Evolutionary conservation across 768 basidiomycete species (phyloP), one percentile per base, ranked within the genome.

Genomic region (Lactarius vividus): DNA sequence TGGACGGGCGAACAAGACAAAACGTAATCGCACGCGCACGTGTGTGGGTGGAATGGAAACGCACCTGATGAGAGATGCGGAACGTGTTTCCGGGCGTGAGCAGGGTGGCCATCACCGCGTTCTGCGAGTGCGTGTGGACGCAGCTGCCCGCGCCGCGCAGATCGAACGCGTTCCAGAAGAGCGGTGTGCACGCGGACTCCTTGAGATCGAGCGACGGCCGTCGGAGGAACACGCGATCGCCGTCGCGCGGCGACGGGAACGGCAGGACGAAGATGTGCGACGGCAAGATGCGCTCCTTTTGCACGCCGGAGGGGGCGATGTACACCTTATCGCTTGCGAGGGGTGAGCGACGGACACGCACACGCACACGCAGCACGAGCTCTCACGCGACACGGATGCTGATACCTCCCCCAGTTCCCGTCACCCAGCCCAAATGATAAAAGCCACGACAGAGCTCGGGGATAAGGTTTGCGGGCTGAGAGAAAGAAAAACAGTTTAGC

Each of bases 121-220:
- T 85, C 74, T 95, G 93, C 0, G 90, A 92, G 73, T 95, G 94
- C 0, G 93, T 95, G 73, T 95, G 94, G 68, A 96, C 93, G 71
- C 92, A 95, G 53, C 91, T 91, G 1, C 90, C 89, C 2, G 93
- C 92, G 65, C 83, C 79, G 26, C 91, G 81, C 69, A 91, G 77
- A 37, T 88, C 88, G 73, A 94, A 96, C 2, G 93, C 91, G 72
- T 93, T 94, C 91, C 91, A 95, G 79, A 96, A 96, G 18, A 94
- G 79, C 15, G 94, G 94, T 0, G 93, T 94, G 74, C 94, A 95
- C 0, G 90, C 90, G 1, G 89, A 91, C 72, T 95, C 92, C 71
- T 91, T 94, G 66, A 95, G 80, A 64, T 86, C 83, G 67, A 80
- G 74, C 13, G 80, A 78, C 11, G 94, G 92, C 31, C 88, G 85